These are phyloP conservation scores for Ceratobasidium sp. DNA, from an alignment of 1,284 basidiomycete species.

Conservation along the genomic window DNA sequence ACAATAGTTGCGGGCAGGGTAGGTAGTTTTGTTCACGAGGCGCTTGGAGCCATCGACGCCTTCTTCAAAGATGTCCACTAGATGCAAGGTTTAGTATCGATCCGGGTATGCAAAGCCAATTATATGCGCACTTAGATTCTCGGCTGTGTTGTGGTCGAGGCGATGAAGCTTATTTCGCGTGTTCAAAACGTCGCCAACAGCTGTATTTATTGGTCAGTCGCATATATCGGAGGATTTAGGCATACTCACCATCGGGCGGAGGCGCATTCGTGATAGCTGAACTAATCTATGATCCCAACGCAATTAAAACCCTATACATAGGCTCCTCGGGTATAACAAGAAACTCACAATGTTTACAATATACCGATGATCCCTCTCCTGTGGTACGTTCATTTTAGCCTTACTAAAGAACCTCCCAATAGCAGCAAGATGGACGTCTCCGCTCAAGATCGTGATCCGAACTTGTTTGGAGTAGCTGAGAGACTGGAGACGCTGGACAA, in stretches of 20 bases:
- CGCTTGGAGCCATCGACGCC: slow-evolving; percentile 48
- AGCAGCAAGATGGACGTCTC: slow-evolving; percentile 56
- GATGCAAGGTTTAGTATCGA: neutral
- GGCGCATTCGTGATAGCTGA: slow-evolving; percentile 59
- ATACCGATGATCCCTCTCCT: slow-evolving; percentile 56
- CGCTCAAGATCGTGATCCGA: slow-evolving; percentile 57
- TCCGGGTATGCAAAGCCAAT: neutral
- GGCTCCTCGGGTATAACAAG: too few relatives aligned
- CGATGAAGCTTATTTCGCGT: slow-evolving; percentile 55
- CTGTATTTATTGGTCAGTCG: slow-evolving; percentile 23
- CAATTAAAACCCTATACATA: neutral
- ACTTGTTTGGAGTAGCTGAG: slow-evolving; percentile 53
- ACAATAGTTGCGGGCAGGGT: slow-evolving; percentile 51
- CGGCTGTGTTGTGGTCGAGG: slow-evolving; percentile 59
- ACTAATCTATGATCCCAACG: slow-evolving; percentile 5
- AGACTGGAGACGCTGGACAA: slow-evolving; percentile 57
- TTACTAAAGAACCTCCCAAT: slow-evolving; percentile 53
- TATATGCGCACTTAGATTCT: slow-evolving; percentile 54
- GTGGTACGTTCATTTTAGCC: slow-evolving; percentile 51
- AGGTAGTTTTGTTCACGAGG: slow-evolving; percentile 46
- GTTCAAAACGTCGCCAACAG: slow-evolving; percentile 57
- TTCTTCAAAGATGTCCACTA: slow-evolving; percentile 44
- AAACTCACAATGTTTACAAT: slow-evolving; percentile 56
- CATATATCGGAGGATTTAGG: neutral
- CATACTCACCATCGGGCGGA: slow-evolving; percentile 53